A percentile compares a stretch with the other conserved stretches of the same genome.
Evolutionary conservation across 148 eudicot genomes (phyloP).

Genomic region (Camellia lanceoleosa): DNA sequence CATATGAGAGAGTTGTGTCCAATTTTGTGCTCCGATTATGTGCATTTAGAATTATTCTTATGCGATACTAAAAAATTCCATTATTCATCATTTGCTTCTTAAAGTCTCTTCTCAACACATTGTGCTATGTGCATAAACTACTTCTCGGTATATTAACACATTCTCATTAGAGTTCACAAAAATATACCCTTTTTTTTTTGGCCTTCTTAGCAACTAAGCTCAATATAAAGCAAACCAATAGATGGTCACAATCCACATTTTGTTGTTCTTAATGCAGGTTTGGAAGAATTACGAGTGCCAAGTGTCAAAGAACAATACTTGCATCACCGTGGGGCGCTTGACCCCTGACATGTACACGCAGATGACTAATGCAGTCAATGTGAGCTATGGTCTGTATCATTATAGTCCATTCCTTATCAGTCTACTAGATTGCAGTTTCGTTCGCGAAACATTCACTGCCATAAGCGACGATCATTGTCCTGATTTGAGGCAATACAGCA

Average conservation of each 20-base stretch:
- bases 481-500: slow-evolving; percentile 47
- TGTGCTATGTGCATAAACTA: no score
- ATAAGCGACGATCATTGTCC: slow-evolving; percentile 55
- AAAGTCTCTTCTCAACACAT: no score
- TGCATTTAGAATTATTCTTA: no score
- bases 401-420: slow-evolving; percentile 63
- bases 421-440: slow-evolving; percentile 66
- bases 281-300: slow-evolving; percentile 48
- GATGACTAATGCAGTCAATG: slow-evolving; percentile 48
- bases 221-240: not conserved
- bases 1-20: no score
- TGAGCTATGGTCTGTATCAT: slow-evolving; percentile 59
- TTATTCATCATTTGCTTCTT: no score
- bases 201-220: not conserved
- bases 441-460: slow-evolving; percentile 54
- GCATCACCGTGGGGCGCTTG: slow-evolving; percentile 64
- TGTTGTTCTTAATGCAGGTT: slow-evolving; percentile 28
- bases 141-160: no score
- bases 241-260: not conserved
- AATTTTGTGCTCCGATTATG: no score
- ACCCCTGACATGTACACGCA: slow-evolving; percentile 59
- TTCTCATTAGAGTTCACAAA: no score
- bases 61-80: no score
- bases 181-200: no score
- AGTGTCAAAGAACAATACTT: slow-evolving; percentile 30